Evolutionary conservation across 495 filamentous ascomycete genomes (phyloP).

Genomic region (Oidiodendron maius): DNA sequence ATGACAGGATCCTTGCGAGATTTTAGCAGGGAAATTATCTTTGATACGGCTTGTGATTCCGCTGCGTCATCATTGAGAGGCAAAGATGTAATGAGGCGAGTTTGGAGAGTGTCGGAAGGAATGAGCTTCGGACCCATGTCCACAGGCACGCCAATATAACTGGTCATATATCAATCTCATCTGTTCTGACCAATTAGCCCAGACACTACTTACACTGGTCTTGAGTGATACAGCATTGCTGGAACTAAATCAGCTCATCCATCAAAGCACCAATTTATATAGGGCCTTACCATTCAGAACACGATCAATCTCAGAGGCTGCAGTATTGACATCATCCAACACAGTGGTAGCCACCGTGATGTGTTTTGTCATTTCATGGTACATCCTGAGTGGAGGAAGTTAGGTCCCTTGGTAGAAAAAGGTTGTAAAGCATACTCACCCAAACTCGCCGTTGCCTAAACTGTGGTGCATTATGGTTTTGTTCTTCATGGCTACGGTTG

Average conservation of each 20-base stretch:
- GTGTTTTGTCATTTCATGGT: slow-evolving; percentile 30
- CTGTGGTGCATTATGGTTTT: slow-evolving; percentile 11
- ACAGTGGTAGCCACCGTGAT: slow-evolving; percentile 30
- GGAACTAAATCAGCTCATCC: slow-evolving; percentile 13
- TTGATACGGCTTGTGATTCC: slow-evolving; percentile 19
- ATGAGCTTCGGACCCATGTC: slow-evolving; percentile 1
- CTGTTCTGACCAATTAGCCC: neutral
- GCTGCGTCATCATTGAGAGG: slow-evolving; percentile 2
- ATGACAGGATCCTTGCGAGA: slow-evolving; percentile 24
- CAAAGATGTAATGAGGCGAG: neutral
- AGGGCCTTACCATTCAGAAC: slow-evolving; percentile 27
- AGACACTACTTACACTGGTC: slow-evolving; percentile 19
- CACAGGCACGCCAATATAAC: slow-evolving; percentile 3
- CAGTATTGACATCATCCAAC: slow-evolving; percentile 25
- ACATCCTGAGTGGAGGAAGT: slow-evolving; percentile 25
- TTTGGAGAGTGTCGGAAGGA: neutral
- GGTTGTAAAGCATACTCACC: slow-evolving; percentile 26
- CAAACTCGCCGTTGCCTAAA: slow-evolving; percentile 16
- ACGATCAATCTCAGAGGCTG: slow-evolving; percentile 34
- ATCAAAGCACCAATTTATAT: neutral
- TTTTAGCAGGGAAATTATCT: slow-evolving; percentile 23
- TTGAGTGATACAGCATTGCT: slow-evolving; percentile 24
- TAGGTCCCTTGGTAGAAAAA: slow-evolving; percentile 18
- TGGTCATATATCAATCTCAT: neutral
- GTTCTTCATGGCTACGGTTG: slow-evolving; percentile 22